Base-by-base conservation (phyloP, 768 basidiomycete genomes). In the Suillus subalutaceus region DNA sequence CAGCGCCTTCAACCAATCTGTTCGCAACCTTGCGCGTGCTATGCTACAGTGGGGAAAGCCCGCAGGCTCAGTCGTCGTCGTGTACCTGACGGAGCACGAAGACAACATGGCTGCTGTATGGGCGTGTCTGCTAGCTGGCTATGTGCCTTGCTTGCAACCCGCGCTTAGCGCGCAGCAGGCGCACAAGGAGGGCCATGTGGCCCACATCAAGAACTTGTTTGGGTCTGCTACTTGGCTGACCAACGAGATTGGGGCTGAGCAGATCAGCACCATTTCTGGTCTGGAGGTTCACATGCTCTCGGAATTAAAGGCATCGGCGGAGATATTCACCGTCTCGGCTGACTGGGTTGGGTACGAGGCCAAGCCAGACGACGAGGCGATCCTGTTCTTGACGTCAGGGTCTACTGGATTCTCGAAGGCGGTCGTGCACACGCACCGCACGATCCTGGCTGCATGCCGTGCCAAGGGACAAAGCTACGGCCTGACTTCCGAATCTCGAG, bases 361-460 rank as follows among this genome's bases (percentile, higher is more conserved):
- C 7, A 65, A 68, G 37, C 64, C 73, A 32, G 75, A 77, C 50
- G 70, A 77, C 23, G 76, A 77, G 30, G 75, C 75, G 10, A 73
- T 77, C 50, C 69, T 77, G 6, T 78, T 78, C 68, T 68, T 83
- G 68, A 83, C 81, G 2, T 82, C 82, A 6, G 81, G 81, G 0
- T 83, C 82, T 0, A 82, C 82, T 9, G 82, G 82, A 2, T 81
- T 82, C 65, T 80, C 82, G 23, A 83, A 82, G 69, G 82, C 75
- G 2, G 82, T 80, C 35, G 76, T 75, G 6, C 74, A 82, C 65
- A 75, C 77, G 1, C 82, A 83, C 66, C 75, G 76, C 2, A 80
- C 80, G 7, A 67, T 82, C 37, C 63, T 83, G 13, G 72, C 80
- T 15, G 72, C 75, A 13, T 73, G 77, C 48, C 15, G 48, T 38